Conservation (phyloP, 2,329 filamentous ascomycete species). For the Aspergillus sp. region DNA sequence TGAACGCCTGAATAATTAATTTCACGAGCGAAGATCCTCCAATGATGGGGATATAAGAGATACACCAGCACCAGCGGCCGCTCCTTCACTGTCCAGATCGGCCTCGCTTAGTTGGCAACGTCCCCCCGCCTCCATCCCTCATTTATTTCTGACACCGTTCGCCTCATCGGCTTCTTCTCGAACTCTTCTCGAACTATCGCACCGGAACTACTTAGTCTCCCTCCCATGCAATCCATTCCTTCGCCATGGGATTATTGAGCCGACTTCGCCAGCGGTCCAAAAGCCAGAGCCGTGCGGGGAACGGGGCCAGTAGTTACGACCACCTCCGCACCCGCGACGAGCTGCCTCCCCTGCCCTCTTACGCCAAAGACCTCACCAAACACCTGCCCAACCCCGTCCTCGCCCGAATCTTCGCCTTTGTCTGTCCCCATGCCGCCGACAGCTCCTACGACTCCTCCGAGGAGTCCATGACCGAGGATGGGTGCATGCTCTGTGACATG, state of each 20-base stretch:
- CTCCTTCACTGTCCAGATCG: background rate
- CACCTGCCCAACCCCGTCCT: slow-evolving; percentile 71
- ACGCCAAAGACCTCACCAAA: slow-evolving; percentile 45
- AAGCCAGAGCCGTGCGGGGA: slow-evolving; percentile 33
- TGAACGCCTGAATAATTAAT: background rate
- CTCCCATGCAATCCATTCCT: slow-evolving; percentile 9
- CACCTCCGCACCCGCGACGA: slow-evolving; percentile 25
- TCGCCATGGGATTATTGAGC: slow-evolving; percentile 38
- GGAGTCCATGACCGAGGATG: slow-evolving; percentile 74
- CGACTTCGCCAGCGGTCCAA: slow-evolving; percentile 36
- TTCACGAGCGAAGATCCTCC: background rate
- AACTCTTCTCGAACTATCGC: background rate
- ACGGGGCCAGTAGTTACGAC: slow-evolving; percentile 25
- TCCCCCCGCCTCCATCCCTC: slow-evolving; percentile 9
- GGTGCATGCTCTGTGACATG: slow-evolving; percentile 92
- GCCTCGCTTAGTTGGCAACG: slow-evolving; percentile 16
- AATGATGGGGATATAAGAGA: background rate
- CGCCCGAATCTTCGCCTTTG: slow-evolving; percentile 74
- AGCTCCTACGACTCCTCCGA: slow-evolving; percentile 81
- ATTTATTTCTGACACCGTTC: slow-evolving; percentile 14
- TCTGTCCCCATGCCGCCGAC: slow-evolving; percentile 83
- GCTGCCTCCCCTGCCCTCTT: slow-evolving; percentile 26
- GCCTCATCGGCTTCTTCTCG: slow-evolving; percentile 4
- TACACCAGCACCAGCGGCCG: background rate
- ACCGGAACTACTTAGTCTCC: slow-evolving; percentile 1